Percentiles rank a stretch among this genome's conserved stretches.
phyloP scores from a whole-genome alignment of 345 rosid genomes.

The Salix arbutifolia region DNA sequence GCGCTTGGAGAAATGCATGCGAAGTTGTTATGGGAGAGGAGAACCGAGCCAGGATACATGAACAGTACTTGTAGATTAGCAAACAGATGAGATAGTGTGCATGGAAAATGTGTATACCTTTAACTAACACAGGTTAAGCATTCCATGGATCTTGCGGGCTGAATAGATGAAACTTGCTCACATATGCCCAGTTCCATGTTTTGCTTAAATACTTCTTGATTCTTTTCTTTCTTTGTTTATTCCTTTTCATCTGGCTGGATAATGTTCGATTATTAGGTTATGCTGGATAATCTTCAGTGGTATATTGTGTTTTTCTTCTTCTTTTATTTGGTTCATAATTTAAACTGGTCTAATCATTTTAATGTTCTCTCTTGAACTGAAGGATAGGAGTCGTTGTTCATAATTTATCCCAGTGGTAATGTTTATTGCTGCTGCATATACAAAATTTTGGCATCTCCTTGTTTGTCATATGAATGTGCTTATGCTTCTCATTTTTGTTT shows the following conservation, averaged over 20 bases:
- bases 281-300: background rate
- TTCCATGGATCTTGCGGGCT: slow-evolving; percentile 1
- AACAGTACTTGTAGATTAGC: slow-evolving; percentile 62
- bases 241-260: slow-evolving; percentile 1
- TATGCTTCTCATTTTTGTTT: background rate
- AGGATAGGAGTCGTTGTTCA: background rate
- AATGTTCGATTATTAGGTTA: slow-evolving; percentile 3
- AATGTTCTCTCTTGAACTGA: background rate
- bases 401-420: background rate
- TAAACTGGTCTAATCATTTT: background rate
- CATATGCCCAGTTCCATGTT: background rate
- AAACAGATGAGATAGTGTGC: slow-evolving; percentile 3
- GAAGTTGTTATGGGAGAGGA: slow-evolving; percentile 96
- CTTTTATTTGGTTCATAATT: background rate
- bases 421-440: background rate
- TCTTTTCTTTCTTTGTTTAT: background rate
- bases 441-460: background rate
- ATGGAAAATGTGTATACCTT: slow-evolving; percentile 5
- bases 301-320: background rate
- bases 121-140: slow-evolving; percentile 10
- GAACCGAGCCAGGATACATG: slow-evolving; percentile 85
- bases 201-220: slow-evolving; percentile 1
- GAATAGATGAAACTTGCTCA: slow-evolving; percentile 8
- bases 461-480: background rate
- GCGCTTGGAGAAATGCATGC: slow-evolving; percentile 43